phyloP scores from a whole-genome alignment of 1,139 yeast genomes.

The Yamadazyma sp. region DNA sequence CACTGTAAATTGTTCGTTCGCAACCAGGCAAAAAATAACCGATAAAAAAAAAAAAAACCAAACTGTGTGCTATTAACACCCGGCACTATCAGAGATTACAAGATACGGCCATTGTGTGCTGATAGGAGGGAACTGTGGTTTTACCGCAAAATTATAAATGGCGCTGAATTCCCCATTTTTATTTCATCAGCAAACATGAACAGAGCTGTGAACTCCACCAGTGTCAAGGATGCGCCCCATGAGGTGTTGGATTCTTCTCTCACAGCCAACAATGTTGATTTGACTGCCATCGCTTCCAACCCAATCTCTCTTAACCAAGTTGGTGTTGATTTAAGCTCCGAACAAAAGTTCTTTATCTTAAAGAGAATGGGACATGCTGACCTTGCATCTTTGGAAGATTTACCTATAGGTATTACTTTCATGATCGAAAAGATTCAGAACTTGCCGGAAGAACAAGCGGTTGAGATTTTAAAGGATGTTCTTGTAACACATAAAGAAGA shows the following conservation, averaged over 20 bases:
- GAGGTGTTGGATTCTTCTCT: constrained; percentile 8
- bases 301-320: constrained; percentile 25
- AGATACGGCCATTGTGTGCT: no score
- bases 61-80: no score
- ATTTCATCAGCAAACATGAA: constrained; percentile 23
- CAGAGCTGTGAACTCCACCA: constrained; percentile 12
- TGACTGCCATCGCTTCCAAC: constrained; percentile 19
- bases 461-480: constrained; percentile 40
- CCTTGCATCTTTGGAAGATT: constrained; percentile 26
- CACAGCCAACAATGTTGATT: constrained; percentile 11
- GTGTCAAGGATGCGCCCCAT: constrained; percentile 8
- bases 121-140: no score
- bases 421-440: constrained; percentile 39
- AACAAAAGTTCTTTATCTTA: constrained; percentile 28
- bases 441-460: constrained; percentile 39
- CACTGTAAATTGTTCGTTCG: no score
- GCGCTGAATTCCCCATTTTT: not conserved
- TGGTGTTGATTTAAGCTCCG: constrained; percentile 22
- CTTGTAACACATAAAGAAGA: constrained; percentile 45
- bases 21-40: no score
- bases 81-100: no score
- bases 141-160: no score
- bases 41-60: no score
- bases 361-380: constrained; percentile 26
- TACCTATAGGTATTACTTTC: constrained; percentile 33